Conservation (phyloP, 768 basidiomycete species). For the Boletus rubroflammeus region DNA sequence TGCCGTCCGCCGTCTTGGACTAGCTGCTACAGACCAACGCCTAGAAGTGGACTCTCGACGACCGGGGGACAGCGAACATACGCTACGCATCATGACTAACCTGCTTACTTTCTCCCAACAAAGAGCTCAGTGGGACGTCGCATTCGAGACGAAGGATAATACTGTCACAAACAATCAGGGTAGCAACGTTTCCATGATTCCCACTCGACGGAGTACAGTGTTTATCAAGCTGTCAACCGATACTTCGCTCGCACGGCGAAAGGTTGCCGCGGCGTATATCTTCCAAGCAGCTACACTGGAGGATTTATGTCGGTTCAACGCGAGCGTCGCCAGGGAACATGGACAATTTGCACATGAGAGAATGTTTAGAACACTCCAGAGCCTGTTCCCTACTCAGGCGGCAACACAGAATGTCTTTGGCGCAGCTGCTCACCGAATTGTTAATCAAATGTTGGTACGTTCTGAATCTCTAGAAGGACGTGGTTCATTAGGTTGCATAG, state of each 20-base stretch:
- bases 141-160: conserved; percentile 41
- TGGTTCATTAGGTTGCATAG: conserved; percentile 27
- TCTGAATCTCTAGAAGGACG: neutral
- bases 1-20: conserved; percentile 60
- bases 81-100: conserved; percentile 76
- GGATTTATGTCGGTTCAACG: conserved; percentile 58
- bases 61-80: conserved; percentile 51
- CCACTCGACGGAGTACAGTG: conserved; percentile 53
- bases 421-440: conserved; percentile 34
- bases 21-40: conserved; percentile 57
- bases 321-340: conserved; percentile 50
- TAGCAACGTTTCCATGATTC: conserved; percentile 21
- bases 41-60: conserved; percentile 40
- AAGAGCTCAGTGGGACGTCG: conserved; percentile 35
- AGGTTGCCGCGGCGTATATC: conserved; percentile 61
- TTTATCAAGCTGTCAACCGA: conserved; percentile 53
- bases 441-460: conserved; percentile 47
- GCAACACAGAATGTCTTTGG: conserved; percentile 24
- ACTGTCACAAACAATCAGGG: conserved; percentile 13
- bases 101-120: conserved; percentile 59
- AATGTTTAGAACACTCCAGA: conserved; percentile 53
- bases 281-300: conserved; percentile 42
- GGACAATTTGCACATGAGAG: conserved; percentile 71
- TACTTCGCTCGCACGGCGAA: conserved; percentile 45
- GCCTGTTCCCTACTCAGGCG: conserved; percentile 40